Evolutionary conservation across 148 eudicot genomes (phyloP), one percentile per base, ranked within the genome.

Genomic region (Rhododendron kiyosumense): DNA sequence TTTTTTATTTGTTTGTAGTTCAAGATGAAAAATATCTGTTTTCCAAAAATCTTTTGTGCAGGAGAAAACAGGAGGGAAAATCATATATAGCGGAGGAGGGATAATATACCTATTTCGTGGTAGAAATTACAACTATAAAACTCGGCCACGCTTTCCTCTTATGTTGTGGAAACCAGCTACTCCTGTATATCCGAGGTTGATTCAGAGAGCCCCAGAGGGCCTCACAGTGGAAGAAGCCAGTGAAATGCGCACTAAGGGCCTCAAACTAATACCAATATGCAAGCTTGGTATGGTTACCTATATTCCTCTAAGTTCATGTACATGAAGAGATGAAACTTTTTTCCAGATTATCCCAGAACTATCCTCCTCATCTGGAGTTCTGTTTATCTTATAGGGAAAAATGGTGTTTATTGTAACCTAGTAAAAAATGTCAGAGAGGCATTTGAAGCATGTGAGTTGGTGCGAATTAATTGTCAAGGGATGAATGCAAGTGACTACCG

Each of bases 31-130:
- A 83, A 28, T n/a, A 24, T 67, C n/a, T 45, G 59, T 78, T 79
- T 59, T 46, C 6, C 43, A 18, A 77, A n/a, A 75, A 78, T 80
- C 22, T n/a, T 87, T 59, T 36, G 34, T 88, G 57, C 94, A 96
- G 99, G 98, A 96, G 81, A 97, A 93, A 87, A 92, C 99, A 15
- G 98, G 99, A 78, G 99, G 99, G 85, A 93, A 93, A 88, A 91
- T 97, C 78, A 93, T 95, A 85, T 89, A 88, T 89, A 88, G 92
- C 81, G 89, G 81, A 92, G 99, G 98, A 81, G 99, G 99, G 17
- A 86, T 90, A 46, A 34, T 97, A 46, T 95, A 87, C 90, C 99
- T 97, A 84, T 97, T 97, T 81, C 98, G 98, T 49, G 98, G 99
- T 81, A 91, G 98, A 88, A 97, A 97, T 89, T 97, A 97, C 91